phyloP scores from a whole-genome alignment of 148 eudicot species.

The Rhododendron williamsianum region DNA sequence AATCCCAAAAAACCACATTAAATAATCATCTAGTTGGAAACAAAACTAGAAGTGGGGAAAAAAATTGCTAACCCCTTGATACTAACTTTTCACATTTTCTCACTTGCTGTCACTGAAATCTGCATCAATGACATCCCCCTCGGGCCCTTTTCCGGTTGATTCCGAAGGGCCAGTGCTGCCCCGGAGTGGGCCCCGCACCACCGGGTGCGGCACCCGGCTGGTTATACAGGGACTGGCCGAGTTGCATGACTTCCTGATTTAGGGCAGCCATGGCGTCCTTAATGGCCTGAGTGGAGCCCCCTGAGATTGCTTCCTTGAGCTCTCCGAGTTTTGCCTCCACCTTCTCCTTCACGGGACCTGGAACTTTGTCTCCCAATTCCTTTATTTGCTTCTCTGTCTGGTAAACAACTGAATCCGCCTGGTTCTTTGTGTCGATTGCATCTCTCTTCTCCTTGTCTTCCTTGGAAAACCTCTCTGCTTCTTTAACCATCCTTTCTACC shows the following conservation, averaged over 20 bases:
- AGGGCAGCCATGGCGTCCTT: slow-evolving; percentile 89
- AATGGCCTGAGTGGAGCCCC: slow-evolving; percentile 66
- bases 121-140: slow-evolving; percentile 93
- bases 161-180: slow-evolving; percentile 52
- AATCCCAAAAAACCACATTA: background rate
- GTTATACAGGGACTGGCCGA: slow-evolving; percentile 86
- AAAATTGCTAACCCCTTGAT: background rate
- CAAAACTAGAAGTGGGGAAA: background rate
- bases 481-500: slow-evolving; percentile 88
- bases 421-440: slow-evolving; percentile 92
- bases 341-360: slow-evolving; percentile 75
- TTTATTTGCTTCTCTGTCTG: slow-evolving; percentile 90
- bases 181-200: slow-evolving; percentile 60
- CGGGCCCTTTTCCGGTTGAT: slow-evolving; percentile 70
- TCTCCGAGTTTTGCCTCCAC: slow-evolving; percentile 83
- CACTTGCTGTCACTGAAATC: slow-evolving; percentile 63
- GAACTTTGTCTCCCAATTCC: slow-evolving; percentile 93
- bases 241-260: slow-evolving; percentile 94
- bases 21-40: background rate
- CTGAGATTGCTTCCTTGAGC: slow-evolving; percentile 72
- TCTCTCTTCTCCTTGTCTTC: slow-evolving; percentile 98
- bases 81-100: background rate
- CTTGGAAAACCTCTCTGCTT: slow-evolving; percentile 73
- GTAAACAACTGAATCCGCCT: slow-evolving; percentile 88
- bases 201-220: slow-evolving; percentile 72